Conservation (phyloP, 306 rosid genomes). For the Glycine tomentella region DNA sequence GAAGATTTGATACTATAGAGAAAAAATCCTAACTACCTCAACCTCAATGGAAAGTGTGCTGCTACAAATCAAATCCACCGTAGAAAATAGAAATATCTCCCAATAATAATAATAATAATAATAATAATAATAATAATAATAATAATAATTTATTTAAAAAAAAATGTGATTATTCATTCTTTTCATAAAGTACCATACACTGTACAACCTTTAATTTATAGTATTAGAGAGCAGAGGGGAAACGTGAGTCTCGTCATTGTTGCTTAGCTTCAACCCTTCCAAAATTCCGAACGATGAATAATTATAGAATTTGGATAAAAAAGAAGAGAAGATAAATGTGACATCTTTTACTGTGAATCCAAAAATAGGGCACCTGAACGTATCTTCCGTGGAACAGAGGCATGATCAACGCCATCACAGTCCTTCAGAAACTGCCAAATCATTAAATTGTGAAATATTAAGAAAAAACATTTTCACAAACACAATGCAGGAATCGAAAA, state of each 20-base stretch:
- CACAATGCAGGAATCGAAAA: neutral
- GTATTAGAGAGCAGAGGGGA: constrained; percentile 26
- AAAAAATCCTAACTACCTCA: neutral
- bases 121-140: neutral
- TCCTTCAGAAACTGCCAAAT: constrained; percentile 54
- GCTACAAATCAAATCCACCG: neutral
- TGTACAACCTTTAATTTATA: constrained; percentile 3
- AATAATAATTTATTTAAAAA: neutral
- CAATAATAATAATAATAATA: neutral
- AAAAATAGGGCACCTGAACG: constrained; percentile 70
- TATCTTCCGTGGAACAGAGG: constrained; percentile 77
- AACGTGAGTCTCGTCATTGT: constrained; percentile 18
- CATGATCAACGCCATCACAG: constrained; percentile 64
- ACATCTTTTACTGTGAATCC: neutral
- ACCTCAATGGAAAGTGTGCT: neutral
- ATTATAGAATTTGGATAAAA: neutral
- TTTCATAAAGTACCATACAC: constrained; percentile 29
- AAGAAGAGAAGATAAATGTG: neutral
- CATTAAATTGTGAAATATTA: neutral
- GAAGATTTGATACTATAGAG: neutral
- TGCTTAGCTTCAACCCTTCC: neutral
- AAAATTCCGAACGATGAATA: neutral
- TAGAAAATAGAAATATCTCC: constrained; percentile 27
- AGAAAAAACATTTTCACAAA: neutral
- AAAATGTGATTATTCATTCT: neutral